Evolutionary conservation across 495 filamentous ascomycete genomes (phyloP).

Genomic region (Diplogelasinospora grovesii): DNA sequence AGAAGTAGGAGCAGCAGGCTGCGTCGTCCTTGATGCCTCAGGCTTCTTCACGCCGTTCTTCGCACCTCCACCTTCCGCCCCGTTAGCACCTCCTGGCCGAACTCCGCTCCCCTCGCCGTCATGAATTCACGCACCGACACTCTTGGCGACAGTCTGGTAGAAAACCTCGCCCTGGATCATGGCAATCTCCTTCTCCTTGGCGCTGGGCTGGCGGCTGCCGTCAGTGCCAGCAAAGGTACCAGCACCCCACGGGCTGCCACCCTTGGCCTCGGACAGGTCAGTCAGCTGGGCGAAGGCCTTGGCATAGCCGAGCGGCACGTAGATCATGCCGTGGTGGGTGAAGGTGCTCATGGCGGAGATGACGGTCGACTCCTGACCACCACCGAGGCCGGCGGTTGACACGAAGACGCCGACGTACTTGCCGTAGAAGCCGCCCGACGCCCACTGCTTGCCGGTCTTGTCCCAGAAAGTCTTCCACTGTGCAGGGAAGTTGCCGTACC

Average conservation of each 20-base stretch:
- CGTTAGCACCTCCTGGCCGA: slow-evolving; percentile 8
- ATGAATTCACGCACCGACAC: slow-evolving; percentile 78
- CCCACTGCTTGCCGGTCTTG: slow-evolving; percentile 68
- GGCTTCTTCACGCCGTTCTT: background rate
- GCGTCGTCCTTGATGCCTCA: no score
- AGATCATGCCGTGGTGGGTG: slow-evolving; percentile 91
- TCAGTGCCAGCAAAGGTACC: slow-evolving; percentile 81
- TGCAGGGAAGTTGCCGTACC: slow-evolving; percentile 95
- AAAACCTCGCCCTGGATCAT: slow-evolving; percentile 78
- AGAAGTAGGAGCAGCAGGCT: no score
- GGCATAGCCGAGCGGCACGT: slow-evolving; percentile 89
- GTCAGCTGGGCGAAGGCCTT: slow-evolving; percentile 62
- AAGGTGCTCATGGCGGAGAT: slow-evolving; percentile 81
- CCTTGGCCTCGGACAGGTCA: slow-evolving; percentile 69
- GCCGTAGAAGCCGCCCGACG: slow-evolving; percentile 67
- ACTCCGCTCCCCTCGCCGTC: slow-evolving; percentile 32
- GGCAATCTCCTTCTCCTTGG: slow-evolving; percentile 70
- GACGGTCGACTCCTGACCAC: slow-evolving; percentile 88
- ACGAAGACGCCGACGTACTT: slow-evolving; percentile 94
- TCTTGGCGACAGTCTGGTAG: slow-evolving; percentile 70
- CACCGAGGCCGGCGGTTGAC: slow-evolving; percentile 71
- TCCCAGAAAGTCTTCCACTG: slow-evolving; percentile 95
- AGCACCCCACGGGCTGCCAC: slow-evolving; percentile 88
- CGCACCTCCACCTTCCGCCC: background rate
- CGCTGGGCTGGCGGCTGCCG: slow-evolving; percentile 73